These are phyloP conservation scores for Bipolaris victoriae DNA, from an alignment of 2,329 filamentous ascomycete genomes.

Conservation along the genomic window DNA sequence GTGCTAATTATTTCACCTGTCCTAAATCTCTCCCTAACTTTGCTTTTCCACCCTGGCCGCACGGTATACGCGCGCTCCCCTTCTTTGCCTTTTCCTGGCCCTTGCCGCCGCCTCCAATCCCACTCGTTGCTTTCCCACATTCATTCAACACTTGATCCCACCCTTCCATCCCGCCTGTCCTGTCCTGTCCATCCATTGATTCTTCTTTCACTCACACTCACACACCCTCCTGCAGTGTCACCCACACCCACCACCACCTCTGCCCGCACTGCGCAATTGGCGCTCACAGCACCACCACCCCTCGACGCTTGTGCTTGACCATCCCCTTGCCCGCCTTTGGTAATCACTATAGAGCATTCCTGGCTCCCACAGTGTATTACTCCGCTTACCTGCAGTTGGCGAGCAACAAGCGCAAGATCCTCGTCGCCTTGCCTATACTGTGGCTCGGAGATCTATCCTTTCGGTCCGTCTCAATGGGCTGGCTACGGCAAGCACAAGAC, in stretches of 20 bases:
- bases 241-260: background rate
- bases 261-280: background rate
- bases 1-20: conserved; percentile 35
- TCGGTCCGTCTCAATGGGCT: conserved; percentile 11
- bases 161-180: no score
- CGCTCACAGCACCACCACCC: background rate
- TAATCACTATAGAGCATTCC: background rate
- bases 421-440: background rate
- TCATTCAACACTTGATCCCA: background rate
- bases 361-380: background rate
- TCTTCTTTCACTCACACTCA: background rate
- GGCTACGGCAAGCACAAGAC: conserved; percentile 1
- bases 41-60: conserved; percentile 7
- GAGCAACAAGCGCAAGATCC: background rate
- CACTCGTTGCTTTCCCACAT: background rate
- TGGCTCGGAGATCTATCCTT: conserved; percentile 3
- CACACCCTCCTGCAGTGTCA: background rate
- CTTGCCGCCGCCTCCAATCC: conserved; percentile 5
- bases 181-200: no score
- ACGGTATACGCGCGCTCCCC: conserved; percentile 14
- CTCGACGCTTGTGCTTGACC: background rate
- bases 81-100: background rate
- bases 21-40: conserved; percentile 22
- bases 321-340: background rate
- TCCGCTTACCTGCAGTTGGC: conserved; percentile 6